Percentiles rank a stretch among this genome's conserved stretches.
Conservation (phyloP, 345 rosid genomes). For the Erysimum cheiranthoides region DNA sequence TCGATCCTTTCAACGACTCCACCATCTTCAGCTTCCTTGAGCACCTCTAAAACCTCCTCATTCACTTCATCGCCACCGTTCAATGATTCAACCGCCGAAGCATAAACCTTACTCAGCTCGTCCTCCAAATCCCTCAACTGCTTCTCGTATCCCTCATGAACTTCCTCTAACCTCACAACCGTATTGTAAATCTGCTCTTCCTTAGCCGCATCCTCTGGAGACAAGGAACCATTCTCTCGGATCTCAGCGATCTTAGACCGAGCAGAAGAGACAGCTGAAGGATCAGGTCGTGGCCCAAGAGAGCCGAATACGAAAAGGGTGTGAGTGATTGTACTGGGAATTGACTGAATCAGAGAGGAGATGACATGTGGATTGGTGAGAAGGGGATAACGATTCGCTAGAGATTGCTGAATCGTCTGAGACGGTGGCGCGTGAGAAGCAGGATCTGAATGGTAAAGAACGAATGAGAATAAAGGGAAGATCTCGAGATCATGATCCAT, state of each 20-base stretch:
- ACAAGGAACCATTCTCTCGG: slow-evolving; percentile 50
- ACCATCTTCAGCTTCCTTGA: slow-evolving; percentile 52
- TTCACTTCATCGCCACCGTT: slow-evolving; percentile 47
- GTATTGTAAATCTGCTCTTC: slow-evolving; percentile 59
- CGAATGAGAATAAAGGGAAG: slow-evolving; percentile 68
- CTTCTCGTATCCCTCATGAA: slow-evolving; percentile 68
- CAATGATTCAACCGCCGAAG: slow-evolving; percentile 47
- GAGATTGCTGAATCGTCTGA: slow-evolving; percentile 41
- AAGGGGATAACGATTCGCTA: slow-evolving; percentile 53
- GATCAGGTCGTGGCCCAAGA: slow-evolving; percentile 79
- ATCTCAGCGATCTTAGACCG: slow-evolving; percentile 61
- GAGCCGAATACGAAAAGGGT: slow-evolving; percentile 64
- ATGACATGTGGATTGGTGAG: slow-evolving; percentile 58
- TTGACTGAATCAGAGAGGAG: slow-evolving; percentile 58
- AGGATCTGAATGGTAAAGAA: slow-evolving; percentile 59
- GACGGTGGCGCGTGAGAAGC: slow-evolving; percentile 53
- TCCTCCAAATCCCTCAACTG: slow-evolving; percentile 72
- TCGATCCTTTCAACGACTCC: slow-evolving; percentile 61
- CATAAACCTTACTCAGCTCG: slow-evolving; percentile 58
- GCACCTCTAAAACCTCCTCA: slow-evolving; percentile 57
- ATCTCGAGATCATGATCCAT: slow-evolving; percentile 66
- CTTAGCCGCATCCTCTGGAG: slow-evolving; percentile 59
- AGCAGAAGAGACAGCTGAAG: slow-evolving; percentile 62
- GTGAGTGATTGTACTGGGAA: slow-evolving; percentile 58
- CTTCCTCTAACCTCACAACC: slow-evolving; percentile 67